phyloP scores from a whole-genome alignment of 768 basidiomycete species.

The Coprinellus micaceus region DNA sequence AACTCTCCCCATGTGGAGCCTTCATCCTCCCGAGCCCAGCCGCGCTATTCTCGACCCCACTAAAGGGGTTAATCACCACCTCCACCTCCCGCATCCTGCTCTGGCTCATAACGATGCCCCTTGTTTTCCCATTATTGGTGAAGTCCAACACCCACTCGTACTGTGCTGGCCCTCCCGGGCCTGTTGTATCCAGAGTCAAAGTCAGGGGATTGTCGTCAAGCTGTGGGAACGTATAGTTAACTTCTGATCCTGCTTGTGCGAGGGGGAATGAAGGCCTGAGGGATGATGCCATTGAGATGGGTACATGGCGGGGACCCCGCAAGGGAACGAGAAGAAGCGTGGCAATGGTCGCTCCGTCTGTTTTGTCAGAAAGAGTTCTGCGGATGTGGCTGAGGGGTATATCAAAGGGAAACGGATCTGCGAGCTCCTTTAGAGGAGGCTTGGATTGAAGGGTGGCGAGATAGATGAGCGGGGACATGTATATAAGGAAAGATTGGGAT shows the following conservation, averaged over 20 bases:
- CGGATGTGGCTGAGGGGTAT: constrained; percentile 50
- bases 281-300: constrained; percentile 42
- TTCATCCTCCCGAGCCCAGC: constrained; percentile 37
- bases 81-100: constrained; percentile 72
- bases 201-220: constrained; percentile 24
- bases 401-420: constrained; percentile 42
- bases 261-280: constrained; percentile 56
- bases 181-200: constrained; percentile 10
- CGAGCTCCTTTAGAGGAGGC: constrained; percentile 14
- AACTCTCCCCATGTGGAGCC: constrained; percentile 50
- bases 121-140: constrained; percentile 46
- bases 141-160: constrained; percentile 73
- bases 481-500: constrained; percentile 67
- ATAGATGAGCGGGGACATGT: constrained; percentile 68
- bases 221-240: constrained; percentile 54
- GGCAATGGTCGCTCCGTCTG: constrained; percentile 52
- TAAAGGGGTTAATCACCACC: constrained; percentile 53
- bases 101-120: constrained; percentile 71
- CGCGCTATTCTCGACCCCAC: constrained; percentile 40
- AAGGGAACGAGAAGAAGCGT: constrained; percentile 42
- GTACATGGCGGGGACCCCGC: constrained; percentile 37
- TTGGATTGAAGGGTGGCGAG: constrained; percentile 49
- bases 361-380: constrained; percentile 35
- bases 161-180: constrained; percentile 15
- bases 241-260: constrained; percentile 37